Evolutionary conservation across 768 basidiomycete genomes (phyloP), one percentile per base, ranked within the genome.

Genomic region (Exsudoporus frostii): DNA sequence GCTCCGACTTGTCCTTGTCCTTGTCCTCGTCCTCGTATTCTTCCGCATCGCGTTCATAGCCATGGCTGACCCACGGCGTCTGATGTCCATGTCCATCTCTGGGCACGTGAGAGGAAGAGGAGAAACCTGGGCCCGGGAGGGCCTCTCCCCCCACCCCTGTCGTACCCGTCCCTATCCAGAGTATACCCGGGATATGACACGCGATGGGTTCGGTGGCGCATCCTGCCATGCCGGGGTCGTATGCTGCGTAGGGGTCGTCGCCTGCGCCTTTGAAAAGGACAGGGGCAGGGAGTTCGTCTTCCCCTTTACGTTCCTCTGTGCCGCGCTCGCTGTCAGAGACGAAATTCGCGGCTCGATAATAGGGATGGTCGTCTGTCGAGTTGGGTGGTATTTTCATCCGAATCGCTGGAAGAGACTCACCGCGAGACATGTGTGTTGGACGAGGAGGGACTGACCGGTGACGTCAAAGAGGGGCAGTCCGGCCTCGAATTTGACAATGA

Each of bases 171-270:
- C 29, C 29, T 10, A 56, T 44, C 7, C 15, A 9, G 3, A 37
- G 39, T 1, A 64, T 1, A 3, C 63, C 63, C 0, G 63, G 40
- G n/a, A 64, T 65, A 5, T 30, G 22, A 8, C 60, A 63, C 0
- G 42, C 1, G n/a, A 19, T 19, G 0, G 8, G 40, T 5, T 36
- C 50, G 29, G 7, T 13, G 22, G 54, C 27, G 38, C 64, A 59
- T 10, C 63, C 63, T 13, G 63, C 63, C 63, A 64, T 64, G 19
- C 63, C 64, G 8, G 64, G 56, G 22, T 64, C 63, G 32, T 64
- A 56, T 1, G 38, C 57, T 7, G 49, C 62, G 24, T 64, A 65
- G 17, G 22, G 2, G 27, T 64, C 62, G 45, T 44, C 50, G 17
- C 33, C 36, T 10, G 45, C 33, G n/a, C n/a, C 32, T 7, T 10